These are phyloP conservation scores for Ophiostoma sp. DNA, from an alignment of 2,329 filamentous ascomycete species.

Conservation along the genomic window DNA sequence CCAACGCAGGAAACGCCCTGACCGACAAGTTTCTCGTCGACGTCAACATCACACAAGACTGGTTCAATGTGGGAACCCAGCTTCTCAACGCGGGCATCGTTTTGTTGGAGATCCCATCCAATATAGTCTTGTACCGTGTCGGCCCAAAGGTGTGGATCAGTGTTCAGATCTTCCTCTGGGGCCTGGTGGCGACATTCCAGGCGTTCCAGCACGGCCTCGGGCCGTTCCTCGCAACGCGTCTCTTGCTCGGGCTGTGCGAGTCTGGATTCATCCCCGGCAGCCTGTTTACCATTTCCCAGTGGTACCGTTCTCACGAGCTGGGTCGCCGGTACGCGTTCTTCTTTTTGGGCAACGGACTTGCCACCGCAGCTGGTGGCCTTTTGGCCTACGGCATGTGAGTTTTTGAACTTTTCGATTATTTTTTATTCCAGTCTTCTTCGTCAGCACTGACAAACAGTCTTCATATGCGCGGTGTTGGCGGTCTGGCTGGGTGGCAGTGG, in stretches of 20 bases:
- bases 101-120: slow-evolving; percentile 44
- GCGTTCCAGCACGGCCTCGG: slow-evolving; percentile 45
- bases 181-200: slow-evolving; percentile 51
- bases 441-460: slow-evolving; percentile 30
- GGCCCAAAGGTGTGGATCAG: slow-evolving; percentile 51
- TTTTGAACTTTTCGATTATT: not conserved
- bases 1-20: slow-evolving; percentile 46
- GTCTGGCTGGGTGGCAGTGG: slow-evolving; percentile 53
- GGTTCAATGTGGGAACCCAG: slow-evolving; percentile 49
- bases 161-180: slow-evolving; percentile 49
- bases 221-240: slow-evolving; percentile 33
- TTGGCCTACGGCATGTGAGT: not conserved
- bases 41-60: slow-evolving; percentile 44
- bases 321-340: slow-evolving; percentile 43
- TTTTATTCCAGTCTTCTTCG: not conserved
- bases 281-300: slow-evolving; percentile 44
- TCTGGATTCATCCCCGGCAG: slow-evolving; percentile 45
- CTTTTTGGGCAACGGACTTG: slow-evolving; percentile 39
- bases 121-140: slow-evolving; percentile 44
- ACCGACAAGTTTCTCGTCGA: slow-evolving; percentile 48
- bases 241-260: slow-evolving; percentile 38
- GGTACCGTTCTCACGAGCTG: slow-evolving; percentile 44
- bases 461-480: slow-evolving; percentile 45
- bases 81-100: slow-evolving; percentile 32
- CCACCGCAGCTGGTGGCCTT: not conserved